A percentile compares a stretch with the other conserved stretches of the same genome.
These are phyloP conservation scores for Kwoniella europaea DNA, from an alignment of 768 basidiomycete genomes.

Conservation along the genomic window DNA sequence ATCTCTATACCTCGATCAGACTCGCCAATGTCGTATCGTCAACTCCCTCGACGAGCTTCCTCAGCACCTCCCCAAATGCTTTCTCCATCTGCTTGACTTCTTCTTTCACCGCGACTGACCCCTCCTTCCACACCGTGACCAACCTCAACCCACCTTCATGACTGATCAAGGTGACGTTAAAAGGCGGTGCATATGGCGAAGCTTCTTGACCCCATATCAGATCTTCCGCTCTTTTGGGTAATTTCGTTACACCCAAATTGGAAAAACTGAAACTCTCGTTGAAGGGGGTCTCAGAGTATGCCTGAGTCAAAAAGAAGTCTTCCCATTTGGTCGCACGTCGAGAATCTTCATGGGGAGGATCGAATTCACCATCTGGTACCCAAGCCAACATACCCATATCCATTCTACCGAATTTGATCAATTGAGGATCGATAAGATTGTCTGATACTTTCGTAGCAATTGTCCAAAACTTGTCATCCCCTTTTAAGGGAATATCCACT, in stretches of 20 bases:
- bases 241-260: conserved; percentile 26
- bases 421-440: conserved; percentile 2
- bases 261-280: conserved; percentile 22
- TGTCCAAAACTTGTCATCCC: conserved; percentile 27
- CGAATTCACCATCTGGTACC: conserved; percentile 27
- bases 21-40: conserved; percentile 4
- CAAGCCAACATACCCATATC: conserved; percentile 32
- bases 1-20: background rate
- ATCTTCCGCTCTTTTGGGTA: conserved; percentile 26
- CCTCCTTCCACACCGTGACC: conserved; percentile 27
- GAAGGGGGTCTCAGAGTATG: conserved; percentile 8
- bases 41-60: conserved; percentile 7
- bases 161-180: conserved; percentile 25
- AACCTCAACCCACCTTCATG: conserved; percentile 33
- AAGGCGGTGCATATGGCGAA: conserved; percentile 20
- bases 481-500: background rate
- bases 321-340: conserved; percentile 34
- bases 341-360: background rate
- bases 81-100: conserved; percentile 26
- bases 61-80: conserved; percentile 21
- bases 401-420: conserved; percentile 8
- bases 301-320: conserved; percentile 22
- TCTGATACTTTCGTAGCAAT: conserved; percentile 8
- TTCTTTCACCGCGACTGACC: conserved; percentile 12
- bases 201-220: conserved; percentile 31